phyloP scores from a whole-genome alignment of 2,329 filamentous ascomycete genomes.

The Apiospora koreana region DNA sequence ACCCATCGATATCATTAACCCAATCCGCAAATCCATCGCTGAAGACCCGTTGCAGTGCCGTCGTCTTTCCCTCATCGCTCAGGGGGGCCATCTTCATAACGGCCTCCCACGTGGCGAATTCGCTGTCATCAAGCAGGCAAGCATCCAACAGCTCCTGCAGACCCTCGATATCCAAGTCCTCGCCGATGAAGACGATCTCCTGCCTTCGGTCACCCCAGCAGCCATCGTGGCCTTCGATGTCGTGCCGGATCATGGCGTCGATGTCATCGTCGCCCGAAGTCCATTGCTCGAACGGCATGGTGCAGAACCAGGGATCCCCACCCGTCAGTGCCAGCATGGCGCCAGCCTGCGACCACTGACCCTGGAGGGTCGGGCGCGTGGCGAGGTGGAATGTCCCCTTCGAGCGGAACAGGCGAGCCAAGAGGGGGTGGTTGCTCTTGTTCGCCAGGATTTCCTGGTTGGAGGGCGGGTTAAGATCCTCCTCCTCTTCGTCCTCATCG shows the following conservation, averaged over 20 bases:
- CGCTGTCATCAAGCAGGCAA: conserved; percentile 62
- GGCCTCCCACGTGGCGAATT: conserved; percentile 46
- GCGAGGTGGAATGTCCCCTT: conserved; percentile 65
- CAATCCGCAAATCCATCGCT: conserved; percentile 35
- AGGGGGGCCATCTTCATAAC: conserved; percentile 24
- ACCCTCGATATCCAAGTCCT: conserved; percentile 53
- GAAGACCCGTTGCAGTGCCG: conserved; percentile 27
- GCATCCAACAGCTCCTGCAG: conserved; percentile 54
- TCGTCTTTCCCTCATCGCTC: conserved; percentile 20
- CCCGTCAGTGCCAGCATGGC: conserved; percentile 63
- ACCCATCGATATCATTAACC: conserved; percentile 32
- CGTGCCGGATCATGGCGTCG: conserved; percentile 47
- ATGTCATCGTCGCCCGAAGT: conserved; percentile 48
- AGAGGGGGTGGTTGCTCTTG: conserved; percentile 54
- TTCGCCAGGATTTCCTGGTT: conserved; percentile 52
- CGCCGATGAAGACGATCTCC: conserved; percentile 74
- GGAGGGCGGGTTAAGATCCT: conserved; percentile 26
- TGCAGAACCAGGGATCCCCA: conserved; percentile 60
- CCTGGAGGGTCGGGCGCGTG: conserved; percentile 51
- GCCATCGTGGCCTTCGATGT: conserved; percentile 46
- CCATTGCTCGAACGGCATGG: conserved; percentile 53
- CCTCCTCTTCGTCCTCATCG: conserved; percentile 23
- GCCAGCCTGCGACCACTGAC: conserved; percentile 62
- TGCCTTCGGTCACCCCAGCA: conserved; percentile 71
- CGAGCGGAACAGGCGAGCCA: conserved; percentile 60